phyloP scores from a whole-genome alignment of 2,329 filamentous ascomycete genomes.

The Pyrenophora teres region DNA sequence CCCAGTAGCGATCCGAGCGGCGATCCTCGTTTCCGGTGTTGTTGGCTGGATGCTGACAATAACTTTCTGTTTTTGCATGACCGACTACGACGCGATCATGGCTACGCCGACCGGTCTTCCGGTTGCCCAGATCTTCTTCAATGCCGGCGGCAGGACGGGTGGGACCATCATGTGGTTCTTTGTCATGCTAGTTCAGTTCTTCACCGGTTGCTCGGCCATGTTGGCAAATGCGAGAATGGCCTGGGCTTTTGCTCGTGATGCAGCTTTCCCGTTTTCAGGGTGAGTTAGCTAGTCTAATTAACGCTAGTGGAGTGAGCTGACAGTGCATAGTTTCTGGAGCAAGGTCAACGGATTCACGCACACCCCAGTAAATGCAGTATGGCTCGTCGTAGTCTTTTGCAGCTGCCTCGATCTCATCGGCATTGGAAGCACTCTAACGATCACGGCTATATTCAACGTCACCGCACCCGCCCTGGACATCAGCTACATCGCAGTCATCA shows the following conservation, averaged over 20 bases:
- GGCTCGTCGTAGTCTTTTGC: constrained; percentile 66
- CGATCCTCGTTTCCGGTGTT: constrained; percentile 63
- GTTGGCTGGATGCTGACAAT: constrained; percentile 67
- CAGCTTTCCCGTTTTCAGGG: constrained; percentile 64
- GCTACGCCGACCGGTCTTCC: constrained; percentile 64
- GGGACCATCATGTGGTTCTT: constrained; percentile 66
- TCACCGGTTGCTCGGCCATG: constrained; percentile 68
- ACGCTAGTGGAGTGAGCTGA: constrained; percentile 22
- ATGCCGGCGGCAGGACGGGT: constrained; percentile 62
- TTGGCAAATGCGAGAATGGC: constrained; percentile 67
- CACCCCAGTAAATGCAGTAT: constrained; percentile 67
- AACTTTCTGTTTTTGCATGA: constrained; percentile 67
- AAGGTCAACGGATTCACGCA: constrained; percentile 59
- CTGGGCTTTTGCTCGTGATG: constrained; percentile 64
- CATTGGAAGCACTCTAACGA: constrained; percentile 57
- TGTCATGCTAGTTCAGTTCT: constrained; percentile 67
- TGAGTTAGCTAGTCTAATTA: constrained; percentile 34
- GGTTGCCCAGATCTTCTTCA: constrained; percentile 62
- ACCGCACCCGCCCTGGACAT: constrained; percentile 55
- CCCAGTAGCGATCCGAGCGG: constrained; percentile 63
- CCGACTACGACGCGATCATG: constrained; percentile 62
- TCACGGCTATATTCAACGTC: constrained; percentile 56
- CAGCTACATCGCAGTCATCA: constrained; percentile 65
- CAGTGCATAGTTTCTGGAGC: constrained; percentile 53
- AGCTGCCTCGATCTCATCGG: constrained; percentile 57